A percentile compares a stretch with the other conserved stretches of the same genome.
phyloP scores from a whole-genome alignment of 176 grass and related monocot genomes.

The Poa pratensis region DNA sequence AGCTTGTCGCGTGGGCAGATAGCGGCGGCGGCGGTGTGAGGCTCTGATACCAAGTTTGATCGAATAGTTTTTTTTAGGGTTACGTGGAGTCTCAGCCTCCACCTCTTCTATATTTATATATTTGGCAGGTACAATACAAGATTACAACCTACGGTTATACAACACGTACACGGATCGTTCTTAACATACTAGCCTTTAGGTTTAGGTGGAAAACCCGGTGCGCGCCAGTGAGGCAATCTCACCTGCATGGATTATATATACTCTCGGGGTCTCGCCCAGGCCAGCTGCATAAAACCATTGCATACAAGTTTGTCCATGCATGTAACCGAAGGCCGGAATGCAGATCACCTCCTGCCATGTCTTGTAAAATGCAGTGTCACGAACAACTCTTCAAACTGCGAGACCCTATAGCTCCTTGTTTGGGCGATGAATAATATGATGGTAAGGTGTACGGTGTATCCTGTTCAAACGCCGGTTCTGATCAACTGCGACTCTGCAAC shows the following conservation, averaged over 20 bases:
- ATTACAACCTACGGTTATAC: too few species aligned
- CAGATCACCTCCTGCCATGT: neutral
- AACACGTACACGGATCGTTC: too few species aligned
- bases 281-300: constrained; percentile 33
- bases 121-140: too few species aligned
- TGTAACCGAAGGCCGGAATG: neutral
- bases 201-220: too few species aligned
- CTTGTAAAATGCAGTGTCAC: neutral
- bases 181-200: too few species aligned
- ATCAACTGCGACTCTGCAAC: neutral
- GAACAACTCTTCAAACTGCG: neutral
- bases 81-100: too few species aligned
- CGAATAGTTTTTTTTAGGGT: too few species aligned
- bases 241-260: constrained; percentile 41
- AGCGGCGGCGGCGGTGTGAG: too few species aligned
- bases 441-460: neutral
- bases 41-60: too few species aligned
- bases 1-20: too few species aligned
- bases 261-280: too few species aligned
- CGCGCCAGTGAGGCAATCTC: constrained; percentile 18
- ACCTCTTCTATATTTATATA: too few species aligned
- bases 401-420: neutral
- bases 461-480: neutral
- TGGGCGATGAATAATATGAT: neutral
- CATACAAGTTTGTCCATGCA: constrained; percentile 50